Evolutionary conservation across 73 alveolate species (phyloP), one percentile per base, ranked within the genome.

Genomic region (Paramecium sonneborni): DNA sequence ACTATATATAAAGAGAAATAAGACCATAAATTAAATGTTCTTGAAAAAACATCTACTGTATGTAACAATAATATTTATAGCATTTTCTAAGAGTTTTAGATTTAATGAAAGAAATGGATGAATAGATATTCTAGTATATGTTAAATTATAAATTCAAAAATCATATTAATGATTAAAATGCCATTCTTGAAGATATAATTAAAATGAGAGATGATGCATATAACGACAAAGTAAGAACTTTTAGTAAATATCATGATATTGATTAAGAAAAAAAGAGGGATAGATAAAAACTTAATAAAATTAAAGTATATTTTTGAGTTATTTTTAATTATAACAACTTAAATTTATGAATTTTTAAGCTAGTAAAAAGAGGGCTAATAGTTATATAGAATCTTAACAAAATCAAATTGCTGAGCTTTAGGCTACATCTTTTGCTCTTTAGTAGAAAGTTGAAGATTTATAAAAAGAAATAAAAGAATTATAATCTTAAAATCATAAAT

Each of bases 181-280:
- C 84, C 10, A 62, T 62, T 3, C 26, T 62, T 30, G 84, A 62
- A 62, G 84, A 62, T 26, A 62, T 62, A 62, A 62, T 23, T 62
- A 11, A 62, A 6, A 62, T 62, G 84, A 26, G 84, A 62, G 84
- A 62, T 26, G 84, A 62, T 26, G 84, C 48, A 62, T 62, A 26
- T 26, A 62, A 62, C 24, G 48, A 62, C 6, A 26, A 62, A 58
- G 82, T 58, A 0, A 6, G 82, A 58, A 58, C 82, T 28, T 58
- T 58, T 23, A 58, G 82, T 23, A 58, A 58, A 58, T 58, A 62
- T 62, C 84, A 62, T 26, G 84, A 62, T 7, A 62, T 62, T 3
- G 48, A 62, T 62, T 24, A 62, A 11, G 84, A 62, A 26, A 62
- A 62, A 12, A 58, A 58, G 44, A 58, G 82, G 0, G 82, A 62